A percentile compares a stretch with the other conserved stretches of the same genome.
These are phyloP conservation scores for Daldinia decipiens DNA, from an alignment of 495 filamentous ascomycete genomes.

Conservation along the genomic window DNA sequence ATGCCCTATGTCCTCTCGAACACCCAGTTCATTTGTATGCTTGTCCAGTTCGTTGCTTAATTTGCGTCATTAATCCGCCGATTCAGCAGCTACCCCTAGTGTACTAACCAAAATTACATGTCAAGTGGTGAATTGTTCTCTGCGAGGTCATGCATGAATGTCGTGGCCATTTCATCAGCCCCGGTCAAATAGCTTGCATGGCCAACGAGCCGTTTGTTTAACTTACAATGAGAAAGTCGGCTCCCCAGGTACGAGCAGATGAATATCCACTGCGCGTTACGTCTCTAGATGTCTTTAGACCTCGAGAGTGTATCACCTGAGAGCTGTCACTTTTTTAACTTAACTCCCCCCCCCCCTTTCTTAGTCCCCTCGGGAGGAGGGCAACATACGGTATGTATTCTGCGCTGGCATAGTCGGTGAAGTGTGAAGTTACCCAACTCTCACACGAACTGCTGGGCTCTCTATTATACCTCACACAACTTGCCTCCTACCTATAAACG, in stretches of 20 bases:
- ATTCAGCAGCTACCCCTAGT: conserved; percentile 45
- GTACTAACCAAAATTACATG: conserved; percentile 43
- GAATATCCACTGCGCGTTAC: conserved; percentile 30
- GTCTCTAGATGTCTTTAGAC: conserved; percentile 21
- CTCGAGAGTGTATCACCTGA: conserved; percentile 25
- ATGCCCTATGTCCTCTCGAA: conserved; percentile 25
- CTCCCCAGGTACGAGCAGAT: conserved; percentile 20
- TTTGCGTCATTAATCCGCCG: conserved; percentile 52
- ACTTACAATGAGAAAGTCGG: conserved; percentile 26
- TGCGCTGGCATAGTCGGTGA: conserved; percentile 44
- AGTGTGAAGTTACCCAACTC: conserved; percentile 41
- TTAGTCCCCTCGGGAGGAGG: conserved; percentile 16
- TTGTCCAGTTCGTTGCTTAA: conserved; percentile 47
- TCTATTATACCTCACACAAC: conserved; percentile 49
- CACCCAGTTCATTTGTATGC: conserved; percentile 45
- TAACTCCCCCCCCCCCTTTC: conserved; percentile 35
- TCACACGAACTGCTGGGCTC: conserved; percentile 46
- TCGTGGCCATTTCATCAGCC: conserved; percentile 53
- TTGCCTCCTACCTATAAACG: conserved; percentile 45
- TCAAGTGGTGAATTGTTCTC: conserved; percentile 50
- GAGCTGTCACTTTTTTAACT: conserved; percentile 37
- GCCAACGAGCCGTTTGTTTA: conserved; percentile 42
- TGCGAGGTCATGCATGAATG: conserved; percentile 56
- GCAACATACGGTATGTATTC: conserved; percentile 33
- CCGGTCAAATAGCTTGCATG: conserved; percentile 50